A percentile compares a stretch with the other conserved stretches of the same genome.
Conservation (phyloP, 495 filamentous ascomycete genomes). For the Antarctomyces pellizariae region DNA sequence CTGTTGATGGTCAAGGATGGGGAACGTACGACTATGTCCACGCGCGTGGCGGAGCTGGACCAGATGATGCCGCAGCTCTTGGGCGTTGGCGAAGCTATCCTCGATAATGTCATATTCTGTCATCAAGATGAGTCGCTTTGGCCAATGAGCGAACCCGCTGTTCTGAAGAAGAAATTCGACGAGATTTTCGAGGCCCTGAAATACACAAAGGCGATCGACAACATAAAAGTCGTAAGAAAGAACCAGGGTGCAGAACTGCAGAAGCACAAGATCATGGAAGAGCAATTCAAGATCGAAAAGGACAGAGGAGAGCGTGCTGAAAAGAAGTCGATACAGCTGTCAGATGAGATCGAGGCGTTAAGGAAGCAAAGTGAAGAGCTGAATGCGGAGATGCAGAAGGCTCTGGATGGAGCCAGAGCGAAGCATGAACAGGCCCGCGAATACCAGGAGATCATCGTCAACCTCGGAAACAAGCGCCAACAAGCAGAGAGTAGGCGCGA, state of each 20-base stretch:
- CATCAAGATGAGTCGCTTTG: slow-evolving; percentile 95
- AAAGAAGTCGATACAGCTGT: slow-evolving; percentile 35
- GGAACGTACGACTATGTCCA: slow-evolving; percentile 56
- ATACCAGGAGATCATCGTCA: slow-evolving; percentile 30
- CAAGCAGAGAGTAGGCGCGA: slow-evolving; percentile 30
- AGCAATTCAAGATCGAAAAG: slow-evolving; percentile 63
- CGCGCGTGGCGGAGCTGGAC: slow-evolving; percentile 55
- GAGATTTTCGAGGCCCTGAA: slow-evolving; percentile 94
- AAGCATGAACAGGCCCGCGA: slow-evolving; percentile 21
- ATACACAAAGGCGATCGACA: slow-evolving; percentile 92
- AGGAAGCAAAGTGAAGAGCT: slow-evolving; percentile 31
- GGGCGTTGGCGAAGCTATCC: slow-evolving; percentile 71
- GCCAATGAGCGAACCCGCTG: slow-evolving; percentile 79
- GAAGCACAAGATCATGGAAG: slow-evolving; percentile 44
- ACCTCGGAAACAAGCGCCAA: slow-evolving; percentile 52
- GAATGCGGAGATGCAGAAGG: slow-evolving; percentile 27
- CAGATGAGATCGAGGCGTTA: slow-evolving; percentile 48
- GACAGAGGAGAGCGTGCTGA: slow-evolving; percentile 54
- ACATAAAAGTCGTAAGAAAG: slow-evolving; percentile 69
- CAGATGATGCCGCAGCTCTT: slow-evolving; percentile 66
- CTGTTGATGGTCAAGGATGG: slow-evolving; percentile 55
- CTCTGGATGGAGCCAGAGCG: slow-evolving; percentile 20
- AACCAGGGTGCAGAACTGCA: slow-evolving; percentile 51
- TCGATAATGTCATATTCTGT: slow-evolving; percentile 93
- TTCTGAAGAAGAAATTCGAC: slow-evolving; percentile 81